Conservation (phyloP, 1,284 basidiomycete genomes). For the Wolfiporia cocos region DNA sequence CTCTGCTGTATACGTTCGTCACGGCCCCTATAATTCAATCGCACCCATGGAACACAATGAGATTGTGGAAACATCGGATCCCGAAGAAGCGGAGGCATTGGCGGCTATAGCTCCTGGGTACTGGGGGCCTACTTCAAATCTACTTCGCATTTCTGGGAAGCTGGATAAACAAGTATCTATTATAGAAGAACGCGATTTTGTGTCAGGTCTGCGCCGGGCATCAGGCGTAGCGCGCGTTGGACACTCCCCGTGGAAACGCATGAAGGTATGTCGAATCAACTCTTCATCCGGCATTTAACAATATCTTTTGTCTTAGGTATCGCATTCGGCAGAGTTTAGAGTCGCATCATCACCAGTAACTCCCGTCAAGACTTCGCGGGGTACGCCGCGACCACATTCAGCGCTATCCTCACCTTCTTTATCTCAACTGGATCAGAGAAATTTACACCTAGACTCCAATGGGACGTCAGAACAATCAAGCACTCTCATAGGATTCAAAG, state of each 20-base stretch:
- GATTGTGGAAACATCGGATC: constrained; percentile 5
- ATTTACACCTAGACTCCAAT: too few relatives aligned
- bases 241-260: constrained; percentile 6
- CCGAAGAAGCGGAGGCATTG: constrained; percentile 8
- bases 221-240: too few relatives aligned
- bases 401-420: background rate
- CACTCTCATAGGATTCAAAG: too few relatives aligned
- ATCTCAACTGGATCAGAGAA: too few relatives aligned
- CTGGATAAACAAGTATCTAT: background rate
- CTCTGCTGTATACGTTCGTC: too few relatives aligned
- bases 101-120: constrained; percentile 1
- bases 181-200: too few relatives aligned
- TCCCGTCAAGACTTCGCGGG: background rate
- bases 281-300: too few relatives aligned
- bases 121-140: background rate
- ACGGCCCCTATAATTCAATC: too few relatives aligned
- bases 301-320: background rate
- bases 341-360: background rate
- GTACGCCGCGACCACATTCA: background rate
- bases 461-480: too few relatives aligned
- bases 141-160: background rate
- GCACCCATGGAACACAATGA: constrained; percentile 4
- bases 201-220: too few relatives aligned
- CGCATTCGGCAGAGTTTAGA: background rate
- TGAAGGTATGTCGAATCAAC: constrained; percentile 2